These are phyloP conservation scores for Hirsutella rhossiliensis DNA, from an alignment of 2,329 filamentous ascomycete species.

Conservation along the genomic window DNA sequence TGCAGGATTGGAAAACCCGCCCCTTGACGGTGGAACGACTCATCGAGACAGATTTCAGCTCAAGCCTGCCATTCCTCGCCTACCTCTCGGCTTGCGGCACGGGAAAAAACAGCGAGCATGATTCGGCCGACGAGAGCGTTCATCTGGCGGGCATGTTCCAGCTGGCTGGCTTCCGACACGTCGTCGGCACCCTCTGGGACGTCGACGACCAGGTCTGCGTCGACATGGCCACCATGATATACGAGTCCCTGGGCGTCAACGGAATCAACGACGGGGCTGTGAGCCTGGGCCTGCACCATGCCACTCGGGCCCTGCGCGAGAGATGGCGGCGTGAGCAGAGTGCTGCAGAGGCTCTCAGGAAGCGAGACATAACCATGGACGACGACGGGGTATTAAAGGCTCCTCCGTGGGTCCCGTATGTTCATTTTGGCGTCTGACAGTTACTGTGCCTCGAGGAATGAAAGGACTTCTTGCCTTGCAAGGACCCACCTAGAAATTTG, in stretches of 20 bases:
- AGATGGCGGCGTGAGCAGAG: no score
- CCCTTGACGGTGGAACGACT: background rate
- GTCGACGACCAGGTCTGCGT: conserved; percentile 20
- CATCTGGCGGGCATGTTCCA: conserved; percentile 17
- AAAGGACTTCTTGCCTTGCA: background rate
- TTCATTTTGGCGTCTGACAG: conserved; percentile 1
- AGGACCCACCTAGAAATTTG: no score
- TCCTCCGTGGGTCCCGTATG: background rate
- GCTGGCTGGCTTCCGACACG: conserved; percentile 25
- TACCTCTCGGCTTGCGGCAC: background rate
- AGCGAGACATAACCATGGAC: background rate
- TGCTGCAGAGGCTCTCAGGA: background rate
- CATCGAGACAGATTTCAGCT: background rate
- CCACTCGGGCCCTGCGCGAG: background rate
- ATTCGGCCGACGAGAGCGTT: conserved; percentile 1
- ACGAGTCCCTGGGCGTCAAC: conserved; percentile 7
- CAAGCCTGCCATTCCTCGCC: background rate
- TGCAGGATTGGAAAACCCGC: background rate
- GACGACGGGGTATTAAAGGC: background rate
- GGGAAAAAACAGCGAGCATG: background rate
- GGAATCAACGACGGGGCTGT: conserved; percentile 4
- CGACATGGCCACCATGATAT: conserved; percentile 15
- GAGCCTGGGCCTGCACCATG: conserved; percentile 2
- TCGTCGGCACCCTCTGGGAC: conserved; percentile 28
- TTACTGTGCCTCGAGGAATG: background rate